Base-by-base conservation (phyloP, 1,139 yeast species). In the Sugiyamaella japonica region DNA sequence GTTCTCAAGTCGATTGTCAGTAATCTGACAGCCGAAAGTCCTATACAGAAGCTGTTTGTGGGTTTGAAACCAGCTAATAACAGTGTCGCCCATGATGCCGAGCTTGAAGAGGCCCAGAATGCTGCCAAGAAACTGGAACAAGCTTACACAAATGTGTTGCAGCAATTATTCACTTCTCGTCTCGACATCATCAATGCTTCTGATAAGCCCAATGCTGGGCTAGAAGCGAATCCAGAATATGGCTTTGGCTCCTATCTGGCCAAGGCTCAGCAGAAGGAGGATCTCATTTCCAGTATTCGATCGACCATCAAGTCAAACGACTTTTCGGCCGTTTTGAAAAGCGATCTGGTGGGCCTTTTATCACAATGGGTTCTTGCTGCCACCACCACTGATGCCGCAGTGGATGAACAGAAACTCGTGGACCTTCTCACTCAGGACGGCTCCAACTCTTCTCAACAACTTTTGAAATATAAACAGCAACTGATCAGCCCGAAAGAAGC, bases 241-340 rank as follows among this genome's bases (percentile, higher is more conserved):
- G 97, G 97, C 1, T 89, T 80, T 62, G 99, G 99, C 70, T 75
- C 83, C 37, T 89, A 77, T 66, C 73, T 90, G 63, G 81, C 79
- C 47, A 75, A 74, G 42, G 78, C 82, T 64, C 83, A 84, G 63
- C 57, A 59, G 43, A 63, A 61, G 54, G 66, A 73, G 28, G 69
- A 73, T 37, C 76, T 87, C 62, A 66, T 80, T 36, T 69, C 73
- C 3, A 68, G 78, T 57, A 83, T 84, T n/a, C 76, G 78, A 59
- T 59, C 66, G 5, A 74, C 84, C 2, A 69, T 86, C 42, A 82
- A 82, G 62, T 67, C 73, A 13, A 77, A 80, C 56, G 73, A 76
- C 50, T 79, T 82, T 63, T 68, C 75, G 45, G 68, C 83, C 17
- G 70, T 75, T 17, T 75, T 77, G 53, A 76, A 78, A 52, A 70